phyloP scores from a whole-genome alignment of 1,139 yeast species.

The Candida labiduridarum region DNA sequence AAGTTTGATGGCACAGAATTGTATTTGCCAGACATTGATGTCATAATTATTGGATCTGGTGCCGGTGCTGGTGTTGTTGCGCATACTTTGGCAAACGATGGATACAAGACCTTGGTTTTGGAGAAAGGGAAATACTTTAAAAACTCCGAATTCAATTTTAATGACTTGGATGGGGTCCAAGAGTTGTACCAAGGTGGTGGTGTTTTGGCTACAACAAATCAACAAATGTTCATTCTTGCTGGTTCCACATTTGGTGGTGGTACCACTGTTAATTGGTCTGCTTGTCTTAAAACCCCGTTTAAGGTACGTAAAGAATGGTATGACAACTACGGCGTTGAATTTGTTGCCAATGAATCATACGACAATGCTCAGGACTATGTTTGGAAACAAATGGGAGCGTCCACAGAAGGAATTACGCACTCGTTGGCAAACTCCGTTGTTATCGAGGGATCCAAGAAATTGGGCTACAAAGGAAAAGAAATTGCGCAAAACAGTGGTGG shows the following conservation, averaged over 20 bases:
- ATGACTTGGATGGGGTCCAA: constrained; percentile 40
- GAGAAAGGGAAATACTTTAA: constrained; percentile 56
- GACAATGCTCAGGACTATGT: constrained; percentile 54
- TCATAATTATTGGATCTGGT: constrained; percentile 58
- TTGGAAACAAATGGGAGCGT: constrained; percentile 54
- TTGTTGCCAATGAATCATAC: constrained; percentile 47
- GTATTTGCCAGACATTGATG: constrained; percentile 44
- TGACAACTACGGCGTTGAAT: constrained; percentile 48
- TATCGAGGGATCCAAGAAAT: constrained; percentile 48
- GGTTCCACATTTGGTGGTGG: constrained; percentile 67
- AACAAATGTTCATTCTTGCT: constrained; percentile 46
- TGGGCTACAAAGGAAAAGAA: constrained; percentile 46
- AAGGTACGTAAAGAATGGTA: constrained; percentile 60
- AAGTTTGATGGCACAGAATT: constrained; percentile 31
- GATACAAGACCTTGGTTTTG: constrained; percentile 48
- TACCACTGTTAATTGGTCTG: constrained; percentile 65
- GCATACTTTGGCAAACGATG: constrained; percentile 48
- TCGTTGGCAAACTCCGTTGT: constrained; percentile 50
- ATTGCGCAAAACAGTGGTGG: constrained; percentile 56
- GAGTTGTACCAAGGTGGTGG: constrained; percentile 49
- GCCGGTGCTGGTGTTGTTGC: constrained; percentile 63
- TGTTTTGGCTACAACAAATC: constrained; percentile 31
- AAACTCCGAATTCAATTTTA: constrained; percentile 37
- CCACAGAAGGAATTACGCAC: constrained; percentile 43
- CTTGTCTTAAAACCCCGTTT: constrained; percentile 55